Conservation (phyloP, 768 basidiomycete genomes). For the Boletus pseudopeckii region DNA sequence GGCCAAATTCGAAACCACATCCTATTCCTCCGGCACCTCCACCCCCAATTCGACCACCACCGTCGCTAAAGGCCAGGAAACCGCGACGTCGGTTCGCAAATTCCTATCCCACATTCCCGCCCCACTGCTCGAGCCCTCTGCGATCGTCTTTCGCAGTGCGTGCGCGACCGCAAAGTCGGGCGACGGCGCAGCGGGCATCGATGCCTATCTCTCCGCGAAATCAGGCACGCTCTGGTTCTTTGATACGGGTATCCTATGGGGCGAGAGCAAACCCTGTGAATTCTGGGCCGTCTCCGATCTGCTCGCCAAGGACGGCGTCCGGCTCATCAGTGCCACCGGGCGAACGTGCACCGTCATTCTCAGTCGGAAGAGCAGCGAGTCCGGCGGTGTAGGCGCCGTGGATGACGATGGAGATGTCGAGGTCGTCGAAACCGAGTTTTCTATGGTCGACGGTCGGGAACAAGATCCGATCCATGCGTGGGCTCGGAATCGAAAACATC, state of each 20-base stretch:
- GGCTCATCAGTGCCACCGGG: slow-evolving; percentile 61
- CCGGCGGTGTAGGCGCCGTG: background rate
- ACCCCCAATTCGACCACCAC: slow-evolving; percentile 28
- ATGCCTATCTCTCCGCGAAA: slow-evolving; percentile 72
- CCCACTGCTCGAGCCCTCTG: slow-evolving; percentile 46
- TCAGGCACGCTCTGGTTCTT: slow-evolving; percentile 72
- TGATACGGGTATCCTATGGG: slow-evolving; percentile 64
- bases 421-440: slow-evolving; percentile 60
- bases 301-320: slow-evolving; percentile 47
- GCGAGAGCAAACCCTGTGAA: slow-evolving; percentile 72
- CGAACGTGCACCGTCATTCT: slow-evolving; percentile 64
- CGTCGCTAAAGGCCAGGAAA: slow-evolving; percentile 50
- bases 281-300: slow-evolving; percentile 68
- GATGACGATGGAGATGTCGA: slow-evolving; percentile 30
- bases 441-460: slow-evolving; percentile 69
- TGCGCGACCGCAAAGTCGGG: slow-evolving; percentile 36
- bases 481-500: slow-evolving; percentile 53
- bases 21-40: slow-evolving; percentile 28
- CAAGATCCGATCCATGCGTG: slow-evolving; percentile 63
- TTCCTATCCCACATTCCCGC: slow-evolving; percentile 51
- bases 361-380: slow-evolving; percentile 30
- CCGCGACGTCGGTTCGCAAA: slow-evolving; percentile 45
- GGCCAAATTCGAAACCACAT: slow-evolving; percentile 43
- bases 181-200: slow-evolving; percentile 54
- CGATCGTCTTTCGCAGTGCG: slow-evolving; percentile 54